Evolutionary conservation across 2,329 filamentous ascomycete species (phyloP), one percentile per base, ranked within the genome.

Genomic region (Tolypocladium pustulatum): DNA sequence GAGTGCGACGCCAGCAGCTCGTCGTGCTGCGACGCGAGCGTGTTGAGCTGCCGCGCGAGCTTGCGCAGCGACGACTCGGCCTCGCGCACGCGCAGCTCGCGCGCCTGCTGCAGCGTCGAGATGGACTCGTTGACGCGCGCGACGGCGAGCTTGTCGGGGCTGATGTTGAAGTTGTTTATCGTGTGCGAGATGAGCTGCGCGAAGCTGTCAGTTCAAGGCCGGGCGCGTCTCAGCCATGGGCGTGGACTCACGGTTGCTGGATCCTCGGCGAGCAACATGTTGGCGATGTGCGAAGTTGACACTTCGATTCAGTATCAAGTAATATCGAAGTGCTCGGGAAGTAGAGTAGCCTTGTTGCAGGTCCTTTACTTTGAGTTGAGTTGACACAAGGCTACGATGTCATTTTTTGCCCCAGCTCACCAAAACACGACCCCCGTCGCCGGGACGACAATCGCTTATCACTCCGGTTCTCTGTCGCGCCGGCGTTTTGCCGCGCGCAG

Each of bases 181-280:
- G 92, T 96, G 76, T 95, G 89, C 70, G 87, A 83, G 76, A 99
- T 73, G 54, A 59, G 58, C 56, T 58, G 37, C n/a, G 55, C 20
- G 25, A 17, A 34, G 55, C 17, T 8, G 37, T 57, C 32, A 49
- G 36, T 30, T 7, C 10, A 4, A 0, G 25, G 1, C 27, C 8
- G 27, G 22, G 25, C 13, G 22, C 9, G 27, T 17, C 10, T 36
- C 37, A 58, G 22, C n/a, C 32, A 6, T 49, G 3, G 54, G 8
- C 54, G n/a, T 30, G n/a, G 13, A 57, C 83, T 61, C 84, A 95
- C 91, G 52, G 87, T 88, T 52, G 89, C 89, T 64, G 92, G 93
- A 72, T 94, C 90, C 77, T 97, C 92, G 75, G 96, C 90, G 76
- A 97, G 90, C 72, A 97, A 82, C 89, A 97, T 97, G 63, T 76